Conservation (phyloP, 2,329 filamentous ascomycete species). For the Colletotrichum lupini region DNA sequence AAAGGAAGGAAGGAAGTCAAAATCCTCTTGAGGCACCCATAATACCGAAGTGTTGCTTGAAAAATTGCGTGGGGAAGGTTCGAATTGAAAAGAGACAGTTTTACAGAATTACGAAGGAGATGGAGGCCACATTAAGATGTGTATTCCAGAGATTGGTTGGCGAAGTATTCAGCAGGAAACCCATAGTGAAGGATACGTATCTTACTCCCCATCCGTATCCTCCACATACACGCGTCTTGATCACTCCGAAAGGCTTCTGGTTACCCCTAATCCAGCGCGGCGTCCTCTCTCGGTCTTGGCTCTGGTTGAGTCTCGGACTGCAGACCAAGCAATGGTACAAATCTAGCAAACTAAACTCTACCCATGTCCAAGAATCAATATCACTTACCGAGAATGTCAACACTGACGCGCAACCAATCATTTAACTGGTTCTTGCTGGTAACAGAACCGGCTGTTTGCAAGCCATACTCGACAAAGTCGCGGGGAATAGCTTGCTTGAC, state of each 20-base stretch:
- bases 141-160: accelerated
- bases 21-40: too few relatives aligned
- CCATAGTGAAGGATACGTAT: accelerated
- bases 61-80: too few relatives aligned
- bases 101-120: not conserved
- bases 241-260: not conserved
- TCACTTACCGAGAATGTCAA: not conserved
- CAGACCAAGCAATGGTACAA: not conserved
- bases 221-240: accelerated
- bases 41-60: too few relatives aligned
- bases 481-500: not conserved
- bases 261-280: not conserved
- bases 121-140: accelerated
- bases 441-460: not conserved
- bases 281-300: not conserved
- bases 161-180: not conserved
- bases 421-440: not conserved
- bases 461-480: not conserved
- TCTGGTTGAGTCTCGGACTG: not conserved
- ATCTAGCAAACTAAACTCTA: not conserved
- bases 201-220: not conserved
- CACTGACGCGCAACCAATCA: not conserved
- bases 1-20: too few relatives aligned
- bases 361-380: not conserved
- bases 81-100: too few relatives aligned